Conservation (phyloP, 306 rosid genomes). For the Styphnolobium japonicum region DNA sequence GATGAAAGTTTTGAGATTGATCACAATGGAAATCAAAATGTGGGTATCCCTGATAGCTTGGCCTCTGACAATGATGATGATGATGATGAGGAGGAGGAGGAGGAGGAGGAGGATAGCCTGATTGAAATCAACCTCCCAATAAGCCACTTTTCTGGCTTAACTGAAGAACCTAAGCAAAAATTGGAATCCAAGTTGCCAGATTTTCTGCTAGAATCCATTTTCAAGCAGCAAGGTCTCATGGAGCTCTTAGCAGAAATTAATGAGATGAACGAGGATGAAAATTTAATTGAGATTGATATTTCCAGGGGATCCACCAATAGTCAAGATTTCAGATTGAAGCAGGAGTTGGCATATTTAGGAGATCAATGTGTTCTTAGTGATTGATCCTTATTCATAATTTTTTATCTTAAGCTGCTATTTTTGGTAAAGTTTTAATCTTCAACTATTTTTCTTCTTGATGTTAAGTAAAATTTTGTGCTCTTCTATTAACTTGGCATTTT, state of each 20-base stretch:
- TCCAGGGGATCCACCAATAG: conserved; percentile 50
- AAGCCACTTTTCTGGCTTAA: conserved; percentile 18
- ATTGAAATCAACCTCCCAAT: conserved; percentile 65
- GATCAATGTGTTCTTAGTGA: conserved; percentile 21
- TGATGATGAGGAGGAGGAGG: conserved; percentile 8
- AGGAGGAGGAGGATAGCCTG: conserved; percentile 48
- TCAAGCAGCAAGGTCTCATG: conserved; percentile 37
- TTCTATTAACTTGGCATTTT: not conserved
- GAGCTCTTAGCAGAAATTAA: conserved; percentile 58
- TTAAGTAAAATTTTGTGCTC: not conserved
- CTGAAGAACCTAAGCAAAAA: conserved; percentile 38
- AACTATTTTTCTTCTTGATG: not conserved
- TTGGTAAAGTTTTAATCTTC: not conserved
- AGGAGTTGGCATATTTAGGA: conserved; percentile 18
- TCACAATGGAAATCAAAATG: conserved; percentile 18
- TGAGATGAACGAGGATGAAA: conserved; percentile 68
- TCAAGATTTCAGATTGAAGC: conserved; percentile 42
- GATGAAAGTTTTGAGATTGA: conserved; percentile 32
- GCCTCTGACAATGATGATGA: conserved; percentile 37
- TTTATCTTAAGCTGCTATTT: not conserved
- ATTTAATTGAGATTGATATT: conserved; percentile 68
- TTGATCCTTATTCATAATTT: not conserved
- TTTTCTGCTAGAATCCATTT: conserved; percentile 40
- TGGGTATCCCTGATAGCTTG: conserved; percentile 29
- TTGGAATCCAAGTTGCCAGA: conserved; percentile 29